Conservation (phyloP, 352 stramenopile genomes). For the Globisporangium rhizosaccharum region DNA sequence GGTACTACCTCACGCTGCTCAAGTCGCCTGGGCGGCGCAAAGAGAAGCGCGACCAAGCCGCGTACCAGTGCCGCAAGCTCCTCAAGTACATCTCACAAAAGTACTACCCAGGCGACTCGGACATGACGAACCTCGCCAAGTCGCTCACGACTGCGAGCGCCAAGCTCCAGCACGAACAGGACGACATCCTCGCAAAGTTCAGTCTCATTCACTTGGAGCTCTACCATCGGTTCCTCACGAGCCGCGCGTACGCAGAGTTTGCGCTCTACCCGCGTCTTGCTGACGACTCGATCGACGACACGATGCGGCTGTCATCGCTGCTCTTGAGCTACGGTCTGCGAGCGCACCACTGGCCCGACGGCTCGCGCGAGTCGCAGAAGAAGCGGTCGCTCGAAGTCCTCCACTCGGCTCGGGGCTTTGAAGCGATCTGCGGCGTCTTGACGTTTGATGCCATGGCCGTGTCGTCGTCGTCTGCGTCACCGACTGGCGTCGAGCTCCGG, state of each 20-base stretch:
- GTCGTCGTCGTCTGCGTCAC: slow-evolving; percentile 13
- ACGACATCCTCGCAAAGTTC: slow-evolving; percentile 80
- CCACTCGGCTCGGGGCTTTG: slow-evolving; percentile 54
- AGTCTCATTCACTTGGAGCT: slow-evolving; percentile 81
- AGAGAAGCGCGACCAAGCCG: slow-evolving; percentile 55
- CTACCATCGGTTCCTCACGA: slow-evolving; percentile 83
- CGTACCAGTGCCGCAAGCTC: slow-evolving; percentile 57
- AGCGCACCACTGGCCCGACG: slow-evolving; percentile 71
- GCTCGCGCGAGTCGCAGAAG: slow-evolving; percentile 35
- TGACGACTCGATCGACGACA: slow-evolving; percentile 71
- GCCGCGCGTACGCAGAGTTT: slow-evolving; percentile 80
- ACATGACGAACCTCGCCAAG: slow-evolving; percentile 66
- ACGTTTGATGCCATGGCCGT: slow-evolving; percentile 64
- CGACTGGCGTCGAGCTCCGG: slow-evolving; percentile 28
- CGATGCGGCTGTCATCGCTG: slow-evolving; percentile 58
- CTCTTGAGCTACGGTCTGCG: slow-evolving; percentile 79
- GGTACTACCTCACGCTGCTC: slow-evolving; percentile 56
- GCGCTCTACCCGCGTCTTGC: slow-evolving; percentile 61
- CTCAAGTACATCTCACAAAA: slow-evolving; percentile 84
- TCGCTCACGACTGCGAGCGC: slow-evolving; percentile 63
- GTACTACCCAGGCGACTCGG: slow-evolving; percentile 72
- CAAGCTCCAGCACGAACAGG: slow-evolving; percentile 71
- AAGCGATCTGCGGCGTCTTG: slow-evolving; percentile 69
- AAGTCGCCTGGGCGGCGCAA: slow-evolving; percentile 40
- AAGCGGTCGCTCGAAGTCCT: slow-evolving; percentile 71